Base-by-base conservation (phyloP, 2,329 filamentous ascomycete genomes). In the Ilyonectria mors-panacis region DNA sequence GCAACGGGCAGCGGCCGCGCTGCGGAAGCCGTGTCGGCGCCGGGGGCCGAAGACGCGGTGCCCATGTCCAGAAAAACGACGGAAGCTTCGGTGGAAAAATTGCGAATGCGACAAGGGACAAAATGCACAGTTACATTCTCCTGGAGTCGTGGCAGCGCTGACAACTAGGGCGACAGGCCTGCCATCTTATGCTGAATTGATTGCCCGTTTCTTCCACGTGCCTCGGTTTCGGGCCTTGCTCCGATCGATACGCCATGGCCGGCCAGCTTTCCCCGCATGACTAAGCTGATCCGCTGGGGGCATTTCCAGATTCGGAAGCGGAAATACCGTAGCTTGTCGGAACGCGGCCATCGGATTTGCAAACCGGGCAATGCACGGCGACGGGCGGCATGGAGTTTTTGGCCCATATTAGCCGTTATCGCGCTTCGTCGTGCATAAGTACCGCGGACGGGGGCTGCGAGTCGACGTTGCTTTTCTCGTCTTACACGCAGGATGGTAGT, bases 1-100 rank as follows among this genome's bases (percentile, higher is more conserved):
- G 48, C 42, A 42, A 37, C n/a, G 13, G 67, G 54, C 19, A 51
- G 67, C 28, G 60, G 68, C 47, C 68, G 73, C 9, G 63, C 57
- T 42, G 68, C 51, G 6, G 56, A 21, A n/a, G 59, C 47, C 39
- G 55, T 48, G 39, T 65, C 66, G 37, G 62, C 62, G 35, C 39
- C 48, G 21, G 62, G 12, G 48, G 35, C 39, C 15, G 62, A 44
- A 17, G 53, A 55, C 33, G 42, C 30, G 37, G 58, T 62, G 28
- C 63, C 54, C 66, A 68, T 68, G 44, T 51, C 30, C 19, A 33
- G 5, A 21, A 42, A 19, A 30, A 19, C 17, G 48, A 30, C 17
- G 10, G 19, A 15, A 15, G 26, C 4, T 26, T 26, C 39, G 23
- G 10, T 8, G 48, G 2, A 8, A 12, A 13, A 15, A 30, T 15